A percentile compares a stretch with the other conserved stretches of the same genome.
These are phyloP conservation scores for Dioscorea cayenensis DNA, from an alignment of 116 monocot genomes.

Conservation along the genomic window DNA sequence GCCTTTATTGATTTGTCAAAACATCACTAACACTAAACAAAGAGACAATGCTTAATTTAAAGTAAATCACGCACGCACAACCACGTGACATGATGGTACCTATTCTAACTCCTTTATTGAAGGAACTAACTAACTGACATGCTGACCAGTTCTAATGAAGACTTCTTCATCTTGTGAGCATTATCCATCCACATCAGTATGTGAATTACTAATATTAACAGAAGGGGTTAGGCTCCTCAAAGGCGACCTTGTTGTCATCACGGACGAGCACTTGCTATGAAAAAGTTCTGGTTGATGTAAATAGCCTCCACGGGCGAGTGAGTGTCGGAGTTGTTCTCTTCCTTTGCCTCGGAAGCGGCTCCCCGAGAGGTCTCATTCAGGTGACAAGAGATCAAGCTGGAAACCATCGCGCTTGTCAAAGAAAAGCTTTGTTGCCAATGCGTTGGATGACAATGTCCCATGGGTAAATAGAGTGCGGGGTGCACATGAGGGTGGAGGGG, in stretches of 20 bases:
- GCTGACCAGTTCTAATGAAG: too few relatives aligned
- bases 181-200: too few relatives aligned
- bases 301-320: conserved; percentile 83
- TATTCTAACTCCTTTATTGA: too few relatives aligned
- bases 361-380: conserved; percentile 84
- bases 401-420: conserved; percentile 97
- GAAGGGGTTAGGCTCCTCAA: conserved; percentile 95
- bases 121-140: too few relatives aligned
- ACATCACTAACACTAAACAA: too few relatives aligned
- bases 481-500: conserved; percentile 83
- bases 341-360: conserved; percentile 90
- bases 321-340: conserved; percentile 89
- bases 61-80: too few relatives aligned
- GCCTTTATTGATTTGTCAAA: too few relatives aligned
- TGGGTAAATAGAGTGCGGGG: conserved; percentile 74
- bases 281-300: conserved; percentile 94
- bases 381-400: conserved; percentile 78
- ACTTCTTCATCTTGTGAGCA: too few relatives aligned
- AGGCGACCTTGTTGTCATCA: conserved; percentile 75
- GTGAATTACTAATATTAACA: too few relatives aligned
- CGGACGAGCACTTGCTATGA: conserved; percentile 87
- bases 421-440: conserved; percentile 96
- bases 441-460: conserved; percentile 97
- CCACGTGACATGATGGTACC: too few relatives aligned
- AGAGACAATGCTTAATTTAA: too few relatives aligned